phyloP scores from a whole-genome alignment of 371 early-diverging fungal genomes.

The Umbelopsis sp. region DNA sequence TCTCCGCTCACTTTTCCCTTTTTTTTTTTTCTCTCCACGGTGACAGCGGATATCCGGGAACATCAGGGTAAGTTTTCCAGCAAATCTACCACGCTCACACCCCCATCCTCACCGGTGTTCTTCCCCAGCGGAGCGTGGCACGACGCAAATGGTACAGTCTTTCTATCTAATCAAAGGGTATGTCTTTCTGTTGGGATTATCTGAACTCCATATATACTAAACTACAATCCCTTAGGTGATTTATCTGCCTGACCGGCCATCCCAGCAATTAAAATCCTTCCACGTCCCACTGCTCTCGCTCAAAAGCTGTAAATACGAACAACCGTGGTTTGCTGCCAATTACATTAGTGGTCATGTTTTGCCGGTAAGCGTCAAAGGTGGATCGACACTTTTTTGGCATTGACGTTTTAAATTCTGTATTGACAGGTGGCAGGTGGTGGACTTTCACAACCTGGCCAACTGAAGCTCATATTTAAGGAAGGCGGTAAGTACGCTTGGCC shows the following conservation, averaged over 20 bases:
- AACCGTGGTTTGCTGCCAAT: conserved; percentile 67
- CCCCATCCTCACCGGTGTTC: neutral
- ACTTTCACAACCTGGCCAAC: conserved; percentile 33
- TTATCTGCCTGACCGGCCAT: conserved; percentile 24
- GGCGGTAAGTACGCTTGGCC: conserved; percentile 38
- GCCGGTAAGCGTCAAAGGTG: conserved; percentile 30
- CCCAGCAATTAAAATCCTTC: conserved; percentile 39
- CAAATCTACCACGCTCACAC: neutral
- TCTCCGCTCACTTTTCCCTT: neutral
- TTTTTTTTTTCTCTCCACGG: neutral
- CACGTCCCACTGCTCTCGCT: conserved; percentile 50
- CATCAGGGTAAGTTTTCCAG: conserved; percentile 30
- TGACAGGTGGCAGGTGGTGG: conserved; percentile 54
- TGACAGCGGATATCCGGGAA: conserved; percentile 44
- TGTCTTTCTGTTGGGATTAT: too few species aligned
- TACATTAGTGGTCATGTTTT: conserved; percentile 44
- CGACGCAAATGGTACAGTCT: conserved; percentile 41
- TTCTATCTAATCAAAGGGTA: conserved; percentile 51
- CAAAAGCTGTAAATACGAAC: conserved; percentile 48
- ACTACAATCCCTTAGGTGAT: neutral
- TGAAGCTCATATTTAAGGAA: conserved; percentile 52
- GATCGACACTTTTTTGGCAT: too few species aligned
- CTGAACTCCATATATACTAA: too few species aligned
- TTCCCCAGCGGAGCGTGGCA: conserved; percentile 27
- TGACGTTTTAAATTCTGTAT: neutral